A percentile compares a stretch with the other conserved stretches of the same genome.
Evolutionary conservation across 176 grass and related monocot genomes (phyloP).

Genomic region (barley (Hordeum vulgare)): DNA sequence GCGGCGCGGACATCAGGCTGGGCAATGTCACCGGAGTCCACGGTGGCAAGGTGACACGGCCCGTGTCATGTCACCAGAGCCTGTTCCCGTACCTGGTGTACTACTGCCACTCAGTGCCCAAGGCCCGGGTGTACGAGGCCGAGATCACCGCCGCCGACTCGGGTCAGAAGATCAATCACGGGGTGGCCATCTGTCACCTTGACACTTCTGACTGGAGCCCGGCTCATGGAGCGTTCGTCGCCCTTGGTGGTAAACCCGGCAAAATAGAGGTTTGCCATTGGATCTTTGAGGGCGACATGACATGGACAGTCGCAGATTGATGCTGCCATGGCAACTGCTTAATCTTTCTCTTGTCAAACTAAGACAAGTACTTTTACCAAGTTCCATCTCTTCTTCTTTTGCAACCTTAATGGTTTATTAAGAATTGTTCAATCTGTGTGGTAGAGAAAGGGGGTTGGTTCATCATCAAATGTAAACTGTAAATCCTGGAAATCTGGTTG

Average conservation of each 20-base stretch:
- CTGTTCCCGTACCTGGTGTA: slow-evolving; percentile 87
- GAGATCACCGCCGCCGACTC: slow-evolving; percentile 39
- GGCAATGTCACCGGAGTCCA: slow-evolving; percentile 44
- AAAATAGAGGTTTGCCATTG: slow-evolving; percentile 79
- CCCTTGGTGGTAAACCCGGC: slow-evolving; percentile 60
- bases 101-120: slow-evolving; percentile 84
- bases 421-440: slow-evolving; percentile 28
- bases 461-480: slow-evolving; percentile 28
- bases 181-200: slow-evolving; percentile 79
- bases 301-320: slow-evolving; percentile 65
- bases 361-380: not conserved
- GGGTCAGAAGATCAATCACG: slow-evolving; percentile 45
- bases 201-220: slow-evolving; percentile 82
- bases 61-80: slow-evolving; percentile 87
- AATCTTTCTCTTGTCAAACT: slow-evolving; percentile 13
- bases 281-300: slow-evolving; percentile 93
- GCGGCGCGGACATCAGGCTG: slow-evolving; percentile 39
- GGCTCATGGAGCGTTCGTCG: slow-evolving; percentile 53
- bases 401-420: slow-evolving; percentile 17
- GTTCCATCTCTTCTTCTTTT: slow-evolving; percentile 4
- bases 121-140: slow-evolving; percentile 70
- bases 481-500: slow-evolving; percentile 23
- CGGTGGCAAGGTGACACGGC: slow-evolving; percentile 49
- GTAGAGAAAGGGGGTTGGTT: slow-evolving; percentile 24
- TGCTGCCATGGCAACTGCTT: not conserved